These are phyloP conservation scores for Verticillium klebahnii DNA, from an alignment of 2,329 filamentous ascomycete genomes.

Conservation along the genomic window DNA sequence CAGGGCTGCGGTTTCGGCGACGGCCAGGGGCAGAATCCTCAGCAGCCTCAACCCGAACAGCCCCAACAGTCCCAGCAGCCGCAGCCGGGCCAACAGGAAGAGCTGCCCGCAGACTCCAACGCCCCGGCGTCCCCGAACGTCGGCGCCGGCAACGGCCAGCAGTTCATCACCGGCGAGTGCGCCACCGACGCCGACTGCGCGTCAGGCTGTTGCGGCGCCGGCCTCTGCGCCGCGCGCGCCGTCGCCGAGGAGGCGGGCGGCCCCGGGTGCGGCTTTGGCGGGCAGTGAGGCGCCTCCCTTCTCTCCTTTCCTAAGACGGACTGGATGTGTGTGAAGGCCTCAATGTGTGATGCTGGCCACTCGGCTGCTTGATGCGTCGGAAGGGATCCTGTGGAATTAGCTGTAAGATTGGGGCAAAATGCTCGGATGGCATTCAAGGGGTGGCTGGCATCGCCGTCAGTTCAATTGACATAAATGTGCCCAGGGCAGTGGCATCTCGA, in stretches of 20 bases:
- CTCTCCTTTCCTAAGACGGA: background rate
- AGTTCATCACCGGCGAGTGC: slow-evolving; percentile 30
- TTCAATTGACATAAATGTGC: background rate
- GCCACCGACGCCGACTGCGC: slow-evolving; percentile 24
- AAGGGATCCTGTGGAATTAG: background rate
- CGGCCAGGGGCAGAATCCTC: background rate
- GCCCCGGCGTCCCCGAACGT: slow-evolving; percentile 17
- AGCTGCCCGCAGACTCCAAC: background rate
- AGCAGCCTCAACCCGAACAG: slow-evolving; percentile 1
- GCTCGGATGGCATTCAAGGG: background rate
- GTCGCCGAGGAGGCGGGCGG: slow-evolving; percentile 26
- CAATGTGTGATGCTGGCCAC: background rate
- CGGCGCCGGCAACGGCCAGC: slow-evolving; percentile 22
- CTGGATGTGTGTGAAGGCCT: background rate
- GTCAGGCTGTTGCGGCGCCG: slow-evolving; percentile 25
- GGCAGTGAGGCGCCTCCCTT: background rate
- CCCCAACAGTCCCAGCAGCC: background rate
- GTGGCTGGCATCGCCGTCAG: slow-evolving; percentile 1
- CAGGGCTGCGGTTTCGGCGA: slow-evolving; percentile 20
- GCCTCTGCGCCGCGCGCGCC: slow-evolving; percentile 27
- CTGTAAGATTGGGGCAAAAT: background rate
- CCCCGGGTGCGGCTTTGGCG: slow-evolving; percentile 26
- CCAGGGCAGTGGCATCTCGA: background rate
- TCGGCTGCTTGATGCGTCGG: background rate
- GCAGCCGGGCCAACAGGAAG: background rate